Conservation (phyloP, 2,329 filamentous ascomycete species). For the Cladosporium sphaerospermum region DNA sequence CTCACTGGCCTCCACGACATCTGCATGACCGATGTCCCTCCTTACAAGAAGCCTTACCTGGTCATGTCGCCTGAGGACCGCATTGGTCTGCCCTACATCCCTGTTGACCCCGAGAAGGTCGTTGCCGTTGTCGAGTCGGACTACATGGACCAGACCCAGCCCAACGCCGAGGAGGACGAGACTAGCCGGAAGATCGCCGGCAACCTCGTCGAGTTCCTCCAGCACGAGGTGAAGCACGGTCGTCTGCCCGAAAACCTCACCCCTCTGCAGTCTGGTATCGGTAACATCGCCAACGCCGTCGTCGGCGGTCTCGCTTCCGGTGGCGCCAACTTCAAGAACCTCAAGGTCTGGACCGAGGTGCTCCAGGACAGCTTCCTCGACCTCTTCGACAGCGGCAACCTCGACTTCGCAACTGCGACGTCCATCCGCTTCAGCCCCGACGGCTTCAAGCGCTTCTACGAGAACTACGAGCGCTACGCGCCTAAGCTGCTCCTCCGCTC, state of each 20-base stretch:
- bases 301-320: slow-evolving; percentile 71
- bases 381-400: slow-evolving; percentile 79
- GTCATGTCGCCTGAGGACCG: slow-evolving; percentile 81
- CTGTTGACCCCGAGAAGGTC: slow-evolving; percentile 76
- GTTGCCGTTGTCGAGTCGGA: slow-evolving; percentile 79
- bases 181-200: slow-evolving; percentile 64
- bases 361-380: slow-evolving; percentile 90
- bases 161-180: slow-evolving; percentile 71
- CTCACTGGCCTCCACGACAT: slow-evolving; percentile 90
- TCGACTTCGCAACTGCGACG: slow-evolving; percentile 85
- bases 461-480: slow-evolving; percentile 72
- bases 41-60: slow-evolving; percentile 74
- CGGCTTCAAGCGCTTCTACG: slow-evolving; percentile 86
- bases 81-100: slow-evolving; percentile 76
- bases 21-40: slow-evolving; percentile 79
- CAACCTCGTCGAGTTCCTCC: slow-evolving; percentile 77
- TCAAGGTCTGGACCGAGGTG: slow-evolving; percentile 91
- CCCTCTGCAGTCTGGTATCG: slow-evolving; percentile 80
- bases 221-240: slow-evolving; percentile 75
- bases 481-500: slow-evolving; percentile 77
- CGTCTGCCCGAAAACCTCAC: slow-evolving; percentile 71
- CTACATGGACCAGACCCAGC: slow-evolving; percentile 69
- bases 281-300: slow-evolving; percentile 90
- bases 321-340: slow-evolving; percentile 72
- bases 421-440: slow-evolving; percentile 87